Evolutionary conservation across 345 rosid genomes (phyloP), one percentile per base, ranked within the genome.

Genomic region (Hirschfeldia incana): DNA sequence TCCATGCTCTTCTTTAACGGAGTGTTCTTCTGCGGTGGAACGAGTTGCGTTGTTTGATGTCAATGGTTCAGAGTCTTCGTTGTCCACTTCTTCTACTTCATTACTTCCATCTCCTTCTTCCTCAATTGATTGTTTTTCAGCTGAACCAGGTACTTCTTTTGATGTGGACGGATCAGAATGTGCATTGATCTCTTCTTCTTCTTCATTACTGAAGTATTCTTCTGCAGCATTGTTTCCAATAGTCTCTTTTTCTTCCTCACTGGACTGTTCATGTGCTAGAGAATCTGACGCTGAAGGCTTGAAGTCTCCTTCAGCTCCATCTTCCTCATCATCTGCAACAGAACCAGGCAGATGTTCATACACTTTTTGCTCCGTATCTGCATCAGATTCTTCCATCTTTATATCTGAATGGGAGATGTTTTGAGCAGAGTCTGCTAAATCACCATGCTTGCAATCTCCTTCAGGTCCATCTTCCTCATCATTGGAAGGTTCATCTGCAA

Each of bases 271-370:
- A 32, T 33, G 80, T 51, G 46, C 81, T 39, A 42, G 60, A 49
- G 85, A 84, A 71, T 77, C 86, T 53, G 67, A 17, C 7, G 57
- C 51, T 67, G 70, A 32, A 44, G 78, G 70, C 83, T 81, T 85
- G 32, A 37, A 33, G 6, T 33, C 36, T 33, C 6, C 36, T 33
- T 33, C 36, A 33, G 36, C 36, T 33, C 36, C 36, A 33, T 33
- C 36, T 33, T 33, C 36, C 36, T 33, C 36, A 6, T 33, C 6
- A 33, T 33, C 36, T 30, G 21, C 21, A 21, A 21, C 21, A 21
- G 21, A 21, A 21, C 21, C 21, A 21, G 21, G 21, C 21, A 21
- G 21, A 21, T 21, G 21, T 28, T 9, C 65, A 49, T 70, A 37
- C 26, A 13, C 76, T 9, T 51, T 70, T 42, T 55, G 72, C 62